Evolutionary conservation across 352 stramenopile species (phyloP), one percentile per base, ranked within the genome.

Genomic region (Phytophthora hybrid): DNA sequence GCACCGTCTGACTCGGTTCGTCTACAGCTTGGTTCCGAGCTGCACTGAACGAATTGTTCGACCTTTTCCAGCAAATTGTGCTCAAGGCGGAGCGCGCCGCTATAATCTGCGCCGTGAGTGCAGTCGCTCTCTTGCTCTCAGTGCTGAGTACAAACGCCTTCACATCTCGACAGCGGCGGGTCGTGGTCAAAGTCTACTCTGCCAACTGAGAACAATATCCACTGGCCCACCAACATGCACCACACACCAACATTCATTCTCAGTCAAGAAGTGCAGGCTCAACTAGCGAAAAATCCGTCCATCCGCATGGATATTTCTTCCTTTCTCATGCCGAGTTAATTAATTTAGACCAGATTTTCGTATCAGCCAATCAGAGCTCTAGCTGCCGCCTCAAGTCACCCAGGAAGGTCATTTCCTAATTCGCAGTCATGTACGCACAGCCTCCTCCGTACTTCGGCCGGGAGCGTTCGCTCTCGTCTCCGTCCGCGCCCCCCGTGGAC

Each of bases 121-220:
- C 74, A 2, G 51, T 66, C 0, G 29, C 61, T 8, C 66, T 83
- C 18, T 39, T 91, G 1, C 8, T 91, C 2, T 76, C 80, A 0
- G 39, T 85, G 1, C 23, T 89, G 1, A 87, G 68, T 62, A 60
- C 73, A 4, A 65, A 72, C 34, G 77, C 72, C 63, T 93, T 93
- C 52, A 77, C 81, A 37, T 77, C 39, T 58, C 74, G 83, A 32
- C 78, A 91, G 49, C 75, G 81, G 8, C 72, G 76, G 26, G 90
- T 88, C 52, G 63, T 83, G 21, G 74, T 90, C 26, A 93, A 91
- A 69, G 74, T 93, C 6, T 91, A 91, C 62, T 77, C 65, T 47
- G 69, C 65, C 0, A 39, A 39, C 26, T 77, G 69, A 54, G 32
- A 11, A 51, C 61, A 61, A 19, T 68, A 69, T 69, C 52, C 51